These are phyloP conservation scores for Pichia pseudocactophila DNA, from an alignment of 805 yeast genomes.

Conservation along the genomic window DNA sequence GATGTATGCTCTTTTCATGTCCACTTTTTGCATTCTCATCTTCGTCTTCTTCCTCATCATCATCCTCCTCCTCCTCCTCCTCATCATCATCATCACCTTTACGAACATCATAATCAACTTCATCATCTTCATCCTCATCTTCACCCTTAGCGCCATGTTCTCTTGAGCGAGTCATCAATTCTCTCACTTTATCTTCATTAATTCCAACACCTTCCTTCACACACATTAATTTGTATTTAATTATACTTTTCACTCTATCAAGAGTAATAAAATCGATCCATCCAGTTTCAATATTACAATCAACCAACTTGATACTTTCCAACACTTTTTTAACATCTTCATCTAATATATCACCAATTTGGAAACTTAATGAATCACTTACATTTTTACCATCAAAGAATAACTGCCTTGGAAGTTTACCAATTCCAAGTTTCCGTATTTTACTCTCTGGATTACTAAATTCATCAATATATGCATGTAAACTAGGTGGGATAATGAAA, in stretches of 20 bases:
- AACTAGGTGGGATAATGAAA: slow-evolving; percentile 21
- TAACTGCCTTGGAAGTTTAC: slow-evolving; percentile 37
- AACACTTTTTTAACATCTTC: slow-evolving; percentile 45
- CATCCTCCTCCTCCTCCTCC: slow-evolving; percentile 21
- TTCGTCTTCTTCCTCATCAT: slow-evolving; percentile 15
- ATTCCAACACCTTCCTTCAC: slow-evolving; percentile 44
- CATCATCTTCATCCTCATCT: slow-evolving; percentile 12
- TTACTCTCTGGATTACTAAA: slow-evolving; percentile 19
- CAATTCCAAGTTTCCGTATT: slow-evolving; percentile 15
- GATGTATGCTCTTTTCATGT: slow-evolving; percentile 15
- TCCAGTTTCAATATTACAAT: slow-evolving; percentile 59
- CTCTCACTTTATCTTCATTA: slow-evolving; percentile 33
- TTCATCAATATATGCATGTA: slow-evolving; percentile 14
- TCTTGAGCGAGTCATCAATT: slow-evolving; percentile 33
- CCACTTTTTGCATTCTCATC: slow-evolving; percentile 16
- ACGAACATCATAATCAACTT: slow-evolving; percentile 10
- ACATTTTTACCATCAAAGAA: slow-evolving; percentile 63
- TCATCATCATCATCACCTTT: slow-evolving; percentile 32
- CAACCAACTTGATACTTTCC: slow-evolving; percentile 29
- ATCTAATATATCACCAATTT: slow-evolving; percentile 70
- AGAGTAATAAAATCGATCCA: slow-evolving; percentile 66
- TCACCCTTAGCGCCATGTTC: slow-evolving; percentile 18
- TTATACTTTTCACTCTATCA: slow-evolving; percentile 55
- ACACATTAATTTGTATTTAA: slow-evolving; percentile 62
- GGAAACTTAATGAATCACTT: slow-evolving; percentile 66